Conservation (phyloP, 345 rosid genomes). For the Gossypium rotundifolium region DNA sequence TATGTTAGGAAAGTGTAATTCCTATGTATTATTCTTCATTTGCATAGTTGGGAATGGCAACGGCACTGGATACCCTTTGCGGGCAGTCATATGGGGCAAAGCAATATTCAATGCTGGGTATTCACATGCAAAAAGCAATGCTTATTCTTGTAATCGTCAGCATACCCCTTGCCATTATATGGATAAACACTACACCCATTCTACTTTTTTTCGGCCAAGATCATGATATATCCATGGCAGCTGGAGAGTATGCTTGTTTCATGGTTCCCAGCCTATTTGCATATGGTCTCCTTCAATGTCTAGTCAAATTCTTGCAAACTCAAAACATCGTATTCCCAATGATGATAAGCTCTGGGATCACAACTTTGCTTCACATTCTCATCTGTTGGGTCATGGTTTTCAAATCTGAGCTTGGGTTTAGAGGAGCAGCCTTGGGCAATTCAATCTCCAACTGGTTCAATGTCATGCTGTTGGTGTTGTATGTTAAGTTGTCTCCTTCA, state of each 20-base stretch:
- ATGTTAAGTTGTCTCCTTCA: constrained; percentile 31
- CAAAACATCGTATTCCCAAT: constrained; percentile 73
- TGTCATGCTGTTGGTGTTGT: constrained; percentile 49
- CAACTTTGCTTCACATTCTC: constrained; percentile 45
- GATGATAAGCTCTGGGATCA: constrained; percentile 55
- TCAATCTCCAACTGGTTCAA: constrained; percentile 63
- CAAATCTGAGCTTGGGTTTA: constrained; percentile 48
- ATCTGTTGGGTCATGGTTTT: constrained; percentile 63
- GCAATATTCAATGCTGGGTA: constrained; percentile 55
- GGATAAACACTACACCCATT: constrained; percentile 54
- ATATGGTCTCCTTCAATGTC: constrained; percentile 66
- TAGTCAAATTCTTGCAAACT: constrained; percentile 60
- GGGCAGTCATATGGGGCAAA: constrained; percentile 85
- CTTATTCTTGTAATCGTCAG: constrained; percentile 50
- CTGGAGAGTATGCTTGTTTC: constrained; percentile 54
- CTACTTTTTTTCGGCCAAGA: constrained; percentile 51
- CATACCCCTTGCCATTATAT: constrained; percentile 59
- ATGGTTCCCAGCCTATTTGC: constrained; percentile 79
- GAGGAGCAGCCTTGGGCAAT: constrained; percentile 76
- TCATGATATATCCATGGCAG: constrained; percentile 38
- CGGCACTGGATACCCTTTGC: constrained; percentile 77
- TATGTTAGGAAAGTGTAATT: too few relatives aligned
- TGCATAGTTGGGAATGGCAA: constrained; percentile 69
- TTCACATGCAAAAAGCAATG: constrained; percentile 76
- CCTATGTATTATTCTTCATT: background rate